phyloP scores from a whole-genome alignment of 2,329 filamentous ascomycete species.

The Fusarium sp. region DNA sequence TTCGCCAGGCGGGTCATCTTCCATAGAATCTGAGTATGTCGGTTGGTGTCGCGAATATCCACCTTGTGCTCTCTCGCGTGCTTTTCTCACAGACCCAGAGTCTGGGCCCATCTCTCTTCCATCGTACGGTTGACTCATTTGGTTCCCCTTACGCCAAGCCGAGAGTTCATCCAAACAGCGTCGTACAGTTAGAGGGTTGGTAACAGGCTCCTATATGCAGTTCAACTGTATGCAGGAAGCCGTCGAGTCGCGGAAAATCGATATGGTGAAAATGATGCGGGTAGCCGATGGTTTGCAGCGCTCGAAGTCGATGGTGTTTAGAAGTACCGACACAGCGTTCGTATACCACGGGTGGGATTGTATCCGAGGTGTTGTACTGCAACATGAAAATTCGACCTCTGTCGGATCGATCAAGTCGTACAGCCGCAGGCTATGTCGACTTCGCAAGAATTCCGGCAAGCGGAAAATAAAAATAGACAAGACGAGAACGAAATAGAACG shows the following conservation, averaged over 20 bases:
- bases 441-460: constrained; percentile 33
- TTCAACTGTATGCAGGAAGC: constrained; percentile 45
- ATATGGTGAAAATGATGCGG: constrained; percentile 25
- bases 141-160: constrained; percentile 47
- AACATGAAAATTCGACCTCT: constrained; percentile 43
- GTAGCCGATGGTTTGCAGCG: constrained; percentile 34
- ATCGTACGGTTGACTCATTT: constrained; percentile 70
- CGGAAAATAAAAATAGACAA: constrained; percentile 10
- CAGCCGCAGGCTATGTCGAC: constrained; percentile 32
- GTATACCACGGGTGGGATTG: constrained; percentile 42
- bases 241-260: constrained; percentile 27
- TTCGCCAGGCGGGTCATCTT: constrained; percentile 46
- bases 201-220: constrained; percentile 36
- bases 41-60: constrained; percentile 49
- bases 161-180: constrained; percentile 38
- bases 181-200: constrained; percentile 22
- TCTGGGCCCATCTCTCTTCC: constrained; percentile 64
- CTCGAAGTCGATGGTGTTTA: constrained; percentile 20
- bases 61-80: constrained; percentile 65
- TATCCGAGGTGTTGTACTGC: constrained; percentile 42
- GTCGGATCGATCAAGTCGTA: constrained; percentile 40
- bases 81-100: constrained; percentile 65
- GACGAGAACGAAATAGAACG: constrained; percentile 30
- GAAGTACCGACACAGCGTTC: constrained; percentile 33
- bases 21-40: constrained; percentile 45